A percentile compares a stretch with the other conserved stretches of the same genome.
Evolutionary conservation across 1,284 basidiomycete species (phyloP).

Genomic region (Rugosomyces carneus): DNA sequence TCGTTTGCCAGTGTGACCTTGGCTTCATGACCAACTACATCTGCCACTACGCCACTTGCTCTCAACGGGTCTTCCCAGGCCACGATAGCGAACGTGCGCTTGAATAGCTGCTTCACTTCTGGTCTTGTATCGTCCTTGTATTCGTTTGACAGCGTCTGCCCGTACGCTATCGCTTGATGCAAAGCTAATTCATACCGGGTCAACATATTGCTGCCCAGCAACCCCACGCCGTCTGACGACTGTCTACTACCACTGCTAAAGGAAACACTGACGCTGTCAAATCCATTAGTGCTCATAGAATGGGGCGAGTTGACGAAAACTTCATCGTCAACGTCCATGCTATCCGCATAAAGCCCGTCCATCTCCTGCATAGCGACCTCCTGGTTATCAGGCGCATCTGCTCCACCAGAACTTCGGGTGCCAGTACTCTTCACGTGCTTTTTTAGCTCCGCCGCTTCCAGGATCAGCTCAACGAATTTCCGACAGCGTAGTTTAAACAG

Average conservation of each 20-base stretch:
- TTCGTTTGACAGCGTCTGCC: conserved; percentile 60
- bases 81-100: conserved; percentile 69
- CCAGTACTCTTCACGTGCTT: neutral
- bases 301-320: neutral
- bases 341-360: neutral
- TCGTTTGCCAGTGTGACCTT: conserved; percentile 65
- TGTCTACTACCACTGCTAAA: neutral
- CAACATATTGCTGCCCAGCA: conserved; percentile 26
- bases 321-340: neutral
- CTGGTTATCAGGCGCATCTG: neutral
- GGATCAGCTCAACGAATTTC: conserved; percentile 28
- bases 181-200: conserved; percentile 51
- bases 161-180: conserved; percentile 61
- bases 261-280: neutral
- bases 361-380: neutral
- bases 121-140: conserved; percentile 56
- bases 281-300: neutral
- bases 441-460: neutral
- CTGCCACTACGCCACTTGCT: conserved; percentile 55
- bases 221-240: conserved; percentile 10
- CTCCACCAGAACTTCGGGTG: neutral
- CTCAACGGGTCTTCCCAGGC: conserved; percentile 69
- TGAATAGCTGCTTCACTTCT: conserved; percentile 59
- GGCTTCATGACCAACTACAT: conserved; percentile 61
- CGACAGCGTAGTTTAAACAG: conserved; percentile 73